Evolutionary conservation across 768 basidiomycete genomes (phyloP), one percentile per base, ranked within the genome.

Genomic region (Phlebiopsis flavidoalba): DNA sequence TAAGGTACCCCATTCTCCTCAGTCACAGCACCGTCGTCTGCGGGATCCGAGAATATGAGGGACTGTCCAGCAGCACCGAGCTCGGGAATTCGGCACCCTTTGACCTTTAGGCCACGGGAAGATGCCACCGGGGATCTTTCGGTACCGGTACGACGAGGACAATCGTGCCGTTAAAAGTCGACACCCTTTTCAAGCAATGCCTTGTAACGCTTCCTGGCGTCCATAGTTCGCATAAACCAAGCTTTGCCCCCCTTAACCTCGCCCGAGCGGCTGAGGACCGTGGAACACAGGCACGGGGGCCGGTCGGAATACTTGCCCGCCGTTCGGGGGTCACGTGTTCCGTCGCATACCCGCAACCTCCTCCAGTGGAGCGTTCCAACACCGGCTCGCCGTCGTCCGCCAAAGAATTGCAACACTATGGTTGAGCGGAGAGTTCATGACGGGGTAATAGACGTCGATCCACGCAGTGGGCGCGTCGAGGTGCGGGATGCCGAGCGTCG

Each of bases 81-180:
- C 59, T 94, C 91, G 70, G 95, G 82, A 1, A 95, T 93, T 3
- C 85, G 83, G 26, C 26, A 31, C 26, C 26, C 26, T 77, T 92
- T 84, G 36, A 88, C 87, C 80, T 95, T 97, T 19, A 98, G 78
- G 11, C 95, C 95, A 64, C 95, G 86, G n/a, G 77, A 91, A 91
- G 59, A 82, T 79, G 12, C 72, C 76, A 15, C 89, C 89, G n/a
- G n/a, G n/a, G n/a, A n/a, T n/a, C n/a, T n/a, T n/a, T n/a, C n/a
- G n/a, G 70, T 95, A 96, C 52, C 93, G 86, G n/a, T n/a, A n/a
- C n/a, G 19, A 82, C 79, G 33, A 97, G 76, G 35, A 88, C 88
- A 58, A 97, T 85, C 64, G 87, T 88, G 48, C 87, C 92, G 0
- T 81, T 86, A 61, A 95, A n/a, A 75, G 67, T 93, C 79, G 48